phyloP scores from a whole-genome alignment of 306 rosid genomes.

The Ochetophila trinervis region DNA sequence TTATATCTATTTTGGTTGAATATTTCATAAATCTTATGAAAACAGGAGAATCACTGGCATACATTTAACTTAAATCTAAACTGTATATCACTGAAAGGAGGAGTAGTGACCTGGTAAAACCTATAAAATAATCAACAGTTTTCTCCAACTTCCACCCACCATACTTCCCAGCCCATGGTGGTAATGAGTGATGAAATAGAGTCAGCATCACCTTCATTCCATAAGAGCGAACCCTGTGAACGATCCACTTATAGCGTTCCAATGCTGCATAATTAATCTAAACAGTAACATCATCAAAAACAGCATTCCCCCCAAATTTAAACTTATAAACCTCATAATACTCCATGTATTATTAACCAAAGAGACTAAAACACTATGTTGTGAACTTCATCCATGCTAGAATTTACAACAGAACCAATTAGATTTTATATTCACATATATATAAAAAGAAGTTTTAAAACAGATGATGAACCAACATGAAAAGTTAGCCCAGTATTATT shows the following conservation, averaged over 20 bases:
- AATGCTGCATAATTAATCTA: constrained; percentile 92
- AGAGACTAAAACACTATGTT: background rate
- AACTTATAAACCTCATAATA: background rate
- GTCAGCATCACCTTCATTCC: constrained; percentile 99
- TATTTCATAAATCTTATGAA: too few relatives aligned
- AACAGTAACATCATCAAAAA: constrained; percentile 13
- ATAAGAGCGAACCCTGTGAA: constrained; percentile 65
- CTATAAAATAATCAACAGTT: constrained; percentile 89
- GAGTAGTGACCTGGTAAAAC: constrained; percentile 72
- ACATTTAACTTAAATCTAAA: constrained; percentile 6
- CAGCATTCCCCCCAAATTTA: constrained; percentile 20
- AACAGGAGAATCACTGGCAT: too few relatives aligned
- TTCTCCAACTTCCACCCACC: constrained; percentile 99
- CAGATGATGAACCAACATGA: too few relatives aligned
- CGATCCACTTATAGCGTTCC: constrained; percentile 95
- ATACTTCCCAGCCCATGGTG: constrained; percentile 92
- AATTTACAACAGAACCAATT: background rate
- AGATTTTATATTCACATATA: background rate
- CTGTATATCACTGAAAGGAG: constrained; percentile 17
- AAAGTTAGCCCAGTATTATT: too few relatives aligned
- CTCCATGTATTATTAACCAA: background rate
- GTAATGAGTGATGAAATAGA: constrained; percentile 94
- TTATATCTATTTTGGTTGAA: too few relatives aligned
- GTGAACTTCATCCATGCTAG: background rate
- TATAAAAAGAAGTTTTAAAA: too few relatives aligned